A percentile compares a stretch with the other conserved stretches of the same genome.
Conservation (phyloP, 768 basidiomycete species). For the Leccinum olivaceopallidum region DNA sequence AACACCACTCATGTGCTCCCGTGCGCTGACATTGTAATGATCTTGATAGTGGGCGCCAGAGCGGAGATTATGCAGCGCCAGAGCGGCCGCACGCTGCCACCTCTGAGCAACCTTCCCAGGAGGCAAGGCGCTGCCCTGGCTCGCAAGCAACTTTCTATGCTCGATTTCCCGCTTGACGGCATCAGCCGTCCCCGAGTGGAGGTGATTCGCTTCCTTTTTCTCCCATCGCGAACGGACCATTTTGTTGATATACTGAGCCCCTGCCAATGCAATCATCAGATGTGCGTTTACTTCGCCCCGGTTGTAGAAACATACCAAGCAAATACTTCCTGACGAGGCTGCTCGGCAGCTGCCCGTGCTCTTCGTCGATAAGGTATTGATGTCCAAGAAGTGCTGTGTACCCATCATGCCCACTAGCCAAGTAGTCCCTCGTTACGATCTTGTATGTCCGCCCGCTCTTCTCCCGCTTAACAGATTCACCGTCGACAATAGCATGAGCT, state of each 20-base stretch:
- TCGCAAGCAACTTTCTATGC: conserved; percentile 35
- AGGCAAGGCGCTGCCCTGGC: conserved; percentile 12
- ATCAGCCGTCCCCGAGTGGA: conserved; percentile 45
- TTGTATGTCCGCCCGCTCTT: conserved; percentile 62
- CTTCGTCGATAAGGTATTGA: conserved; percentile 78
- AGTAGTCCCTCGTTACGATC: conserved; percentile 84
- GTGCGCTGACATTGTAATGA: conserved; percentile 56
- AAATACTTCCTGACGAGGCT: conserved; percentile 81
- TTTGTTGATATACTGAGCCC: conserved; percentile 72
- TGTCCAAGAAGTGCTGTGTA: conserved; percentile 66
- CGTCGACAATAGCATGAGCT: conserved; percentile 39
- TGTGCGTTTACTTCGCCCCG: background rate
- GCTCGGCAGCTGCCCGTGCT: conserved; percentile 78
- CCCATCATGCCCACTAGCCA: conserved; percentile 85
- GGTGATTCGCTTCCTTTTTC: conserved; percentile 28
- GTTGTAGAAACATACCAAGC: conserved; percentile 51
- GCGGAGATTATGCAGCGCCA: conserved; percentile 45
- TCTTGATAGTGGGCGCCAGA: conserved; percentile 56
- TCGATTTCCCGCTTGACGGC: conserved; percentile 51
- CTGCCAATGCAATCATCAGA: conserved; percentile 39
- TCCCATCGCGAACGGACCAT: conserved; percentile 43
- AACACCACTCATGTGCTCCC: conserved; percentile 77
- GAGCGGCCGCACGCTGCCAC: conserved; percentile 49
- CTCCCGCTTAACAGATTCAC: conserved; percentile 54
- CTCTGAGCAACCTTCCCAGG: conserved; percentile 34